phyloP scores from a whole-genome alignment of 192 early-diverging fungal genomes.

The Thamnidium elegans region DNA sequence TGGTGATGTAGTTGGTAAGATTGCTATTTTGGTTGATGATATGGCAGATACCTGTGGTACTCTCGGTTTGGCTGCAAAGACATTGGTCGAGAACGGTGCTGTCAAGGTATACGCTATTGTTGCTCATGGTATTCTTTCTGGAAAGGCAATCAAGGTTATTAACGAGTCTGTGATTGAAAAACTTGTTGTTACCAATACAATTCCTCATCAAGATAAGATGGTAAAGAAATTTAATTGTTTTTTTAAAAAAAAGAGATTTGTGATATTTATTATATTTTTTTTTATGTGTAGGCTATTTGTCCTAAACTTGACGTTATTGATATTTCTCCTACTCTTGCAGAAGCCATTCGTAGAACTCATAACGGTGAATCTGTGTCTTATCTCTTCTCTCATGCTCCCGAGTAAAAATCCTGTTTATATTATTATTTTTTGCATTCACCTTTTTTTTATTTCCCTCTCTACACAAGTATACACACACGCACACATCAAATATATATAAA shows the following conservation, averaged over 20 bases:
- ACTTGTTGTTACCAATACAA: conserved; percentile 80
- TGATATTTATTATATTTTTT: background rate
- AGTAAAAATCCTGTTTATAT: conserved; percentile 14
- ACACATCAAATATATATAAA: no score
- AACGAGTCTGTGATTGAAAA: conserved; percentile 72
- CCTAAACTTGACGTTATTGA: conserved; percentile 81
- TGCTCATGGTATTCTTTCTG: conserved; percentile 91
- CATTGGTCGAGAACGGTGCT: conserved; percentile 87
- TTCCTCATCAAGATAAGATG: conserved; percentile 80
- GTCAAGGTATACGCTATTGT: conserved; percentile 92
- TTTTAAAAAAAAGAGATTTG: background rate
- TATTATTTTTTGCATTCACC: no score
- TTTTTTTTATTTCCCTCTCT: no score
- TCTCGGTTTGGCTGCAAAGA: conserved; percentile 82
- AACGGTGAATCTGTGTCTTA: conserved; percentile 70
- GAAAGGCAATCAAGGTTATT: conserved; percentile 88
- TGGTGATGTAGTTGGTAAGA: conserved; percentile 87
- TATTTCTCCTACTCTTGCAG: conserved; percentile 74
- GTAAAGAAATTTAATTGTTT: conserved; percentile 34
- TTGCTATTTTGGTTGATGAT: conserved; percentile 95
- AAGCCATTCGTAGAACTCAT: conserved; percentile 71
- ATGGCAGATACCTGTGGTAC: conserved; percentile 97
- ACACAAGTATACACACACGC: no score
- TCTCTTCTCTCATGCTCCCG: conserved; percentile 45
- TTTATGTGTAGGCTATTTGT: conserved; percentile 42